Percentiles rank a stretch among this genome's conserved stretches.
Evolutionary conservation across 768 basidiomycete genomes (phyloP).

Genomic region (Mycena metata): DNA sequence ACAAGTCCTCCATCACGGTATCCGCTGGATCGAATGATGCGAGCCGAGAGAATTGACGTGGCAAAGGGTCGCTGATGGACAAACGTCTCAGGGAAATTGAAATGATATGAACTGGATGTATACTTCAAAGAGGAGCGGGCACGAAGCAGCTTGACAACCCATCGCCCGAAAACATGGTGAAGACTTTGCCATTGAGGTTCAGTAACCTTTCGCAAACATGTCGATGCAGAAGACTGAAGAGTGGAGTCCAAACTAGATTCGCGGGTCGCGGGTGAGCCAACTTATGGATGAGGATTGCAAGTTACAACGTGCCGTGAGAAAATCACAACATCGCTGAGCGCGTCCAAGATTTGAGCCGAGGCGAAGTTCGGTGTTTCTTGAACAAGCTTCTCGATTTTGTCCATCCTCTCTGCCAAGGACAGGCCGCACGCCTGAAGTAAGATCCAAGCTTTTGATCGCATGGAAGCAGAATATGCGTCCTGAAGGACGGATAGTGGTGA

Average conservation of each 20-base stretch:
- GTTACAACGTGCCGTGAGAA: background rate
- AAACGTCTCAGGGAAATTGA: no score
- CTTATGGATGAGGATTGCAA: no score
- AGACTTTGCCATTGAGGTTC: background rate
- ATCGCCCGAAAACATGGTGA: background rate
- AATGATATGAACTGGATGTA: no score
- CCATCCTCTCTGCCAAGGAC: background rate
- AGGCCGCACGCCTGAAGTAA: slow-evolving; percentile 5
- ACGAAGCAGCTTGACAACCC: no score
- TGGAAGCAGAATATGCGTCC: background rate
- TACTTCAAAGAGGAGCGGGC: no score
- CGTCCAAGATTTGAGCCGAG: background rate
- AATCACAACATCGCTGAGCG: background rate
- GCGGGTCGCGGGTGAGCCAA: background rate
- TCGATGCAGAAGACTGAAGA: background rate
- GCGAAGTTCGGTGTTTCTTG: background rate
- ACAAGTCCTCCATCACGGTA: background rate
- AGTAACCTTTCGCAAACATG: background rate
- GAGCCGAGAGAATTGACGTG: background rate
- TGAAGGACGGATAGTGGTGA: slow-evolving; percentile 14
- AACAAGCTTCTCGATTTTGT: slow-evolving; percentile 3
- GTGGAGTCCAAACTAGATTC: background rate
- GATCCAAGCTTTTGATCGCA: slow-evolving; percentile 17
- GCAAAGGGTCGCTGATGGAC: no score
- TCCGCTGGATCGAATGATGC: background rate